Evolutionary conservation across 352 stramenopile genomes (phyloP).

Genomic region (Globisporangium heterothallicum): DNA sequence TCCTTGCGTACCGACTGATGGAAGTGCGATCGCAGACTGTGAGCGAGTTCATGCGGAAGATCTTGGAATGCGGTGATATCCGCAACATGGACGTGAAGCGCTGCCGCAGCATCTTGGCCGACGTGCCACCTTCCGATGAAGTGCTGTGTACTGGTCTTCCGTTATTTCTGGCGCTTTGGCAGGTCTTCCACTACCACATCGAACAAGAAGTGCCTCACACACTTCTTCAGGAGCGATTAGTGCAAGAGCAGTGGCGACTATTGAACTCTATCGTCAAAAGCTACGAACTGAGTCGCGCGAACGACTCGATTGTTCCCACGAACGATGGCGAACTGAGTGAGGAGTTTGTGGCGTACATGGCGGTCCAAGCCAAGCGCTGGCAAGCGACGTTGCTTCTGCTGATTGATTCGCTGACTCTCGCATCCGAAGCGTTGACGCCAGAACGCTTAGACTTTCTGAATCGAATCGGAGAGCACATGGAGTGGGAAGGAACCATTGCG

Average conservation of each 20-base stretch:
- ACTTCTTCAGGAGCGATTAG: conserved; percentile 47
- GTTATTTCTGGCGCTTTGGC: conserved; percentile 70
- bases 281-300: conserved; percentile 37
- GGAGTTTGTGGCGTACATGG: conserved; percentile 54
- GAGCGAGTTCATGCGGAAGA: conserved; percentile 46
- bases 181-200: conserved; percentile 83
- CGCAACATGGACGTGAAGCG: conserved; percentile 29
- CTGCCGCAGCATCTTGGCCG: conserved; percentile 38
- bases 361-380: conserved; percentile 72
- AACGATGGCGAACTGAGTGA: conserved; percentile 16
- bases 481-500: conserved; percentile 81
- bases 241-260: conserved; percentile 55
- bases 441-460: conserved; percentile 54
- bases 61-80: conserved; percentile 25
- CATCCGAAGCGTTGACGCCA: conserved; percentile 49
- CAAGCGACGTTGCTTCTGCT: conserved; percentile 76
- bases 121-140: conserved; percentile 51
- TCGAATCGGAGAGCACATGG: conserved; percentile 76
- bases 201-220: conserved; percentile 72
- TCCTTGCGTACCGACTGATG: conserved; percentile 73
- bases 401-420: conserved; percentile 64
- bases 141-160: conserved; percentile 65
- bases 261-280: conserved; percentile 60
- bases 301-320: neutral
- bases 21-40: conserved; percentile 47